Conservation (phyloP, 257 asterid species). For the Leonotis leonurus region DNA sequence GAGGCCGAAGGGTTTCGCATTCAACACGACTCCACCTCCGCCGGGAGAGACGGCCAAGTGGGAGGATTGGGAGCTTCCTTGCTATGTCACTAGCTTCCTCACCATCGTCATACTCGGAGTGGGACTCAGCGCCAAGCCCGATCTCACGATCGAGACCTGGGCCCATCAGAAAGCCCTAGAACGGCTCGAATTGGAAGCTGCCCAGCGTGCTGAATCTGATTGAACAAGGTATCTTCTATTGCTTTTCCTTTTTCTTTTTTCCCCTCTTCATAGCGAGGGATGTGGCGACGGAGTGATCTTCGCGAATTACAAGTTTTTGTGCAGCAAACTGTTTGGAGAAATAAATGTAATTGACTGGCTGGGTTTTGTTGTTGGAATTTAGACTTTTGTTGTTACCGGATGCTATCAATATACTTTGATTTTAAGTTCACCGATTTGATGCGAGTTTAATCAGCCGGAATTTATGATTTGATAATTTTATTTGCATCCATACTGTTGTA, state of each 20-base stretch:
- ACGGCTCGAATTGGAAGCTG: slow-evolving; percentile 62
- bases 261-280: not conserved
- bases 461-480: no score
- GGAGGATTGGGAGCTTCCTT: slow-evolving; percentile 99
- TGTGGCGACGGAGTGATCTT: slow-evolving; percentile 13
- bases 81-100: slow-evolving; percentile 78
- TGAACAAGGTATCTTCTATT: slow-evolving; percentile 22
- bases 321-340: slow-evolving; percentile 24
- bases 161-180: slow-evolving; percentile 97
- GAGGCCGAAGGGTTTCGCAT: slow-evolving; percentile 62
- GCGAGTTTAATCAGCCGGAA: slow-evolving; percentile 2
- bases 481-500: no score
- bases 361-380: not conserved
- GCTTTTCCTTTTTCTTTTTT: not conserved
- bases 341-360: slow-evolving; percentile 19
- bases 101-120: slow-evolving; percentile 77
- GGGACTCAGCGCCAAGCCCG: slow-evolving; percentile 96
- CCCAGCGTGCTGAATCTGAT: slow-evolving; percentile 31
- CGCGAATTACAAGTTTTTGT: slow-evolving; percentile 19
- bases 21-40: slow-evolving; percentile 56
- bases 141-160: slow-evolving; percentile 94
- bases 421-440: not conserved
- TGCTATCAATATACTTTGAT: slow-evolving; percentile 10
- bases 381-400: not conserved
- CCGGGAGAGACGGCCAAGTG: slow-evolving; percentile 67